Evolutionary conservation across 2,329 filamentous ascomycete species (phyloP).

Genomic region (Aspergillus ruber): DNA sequence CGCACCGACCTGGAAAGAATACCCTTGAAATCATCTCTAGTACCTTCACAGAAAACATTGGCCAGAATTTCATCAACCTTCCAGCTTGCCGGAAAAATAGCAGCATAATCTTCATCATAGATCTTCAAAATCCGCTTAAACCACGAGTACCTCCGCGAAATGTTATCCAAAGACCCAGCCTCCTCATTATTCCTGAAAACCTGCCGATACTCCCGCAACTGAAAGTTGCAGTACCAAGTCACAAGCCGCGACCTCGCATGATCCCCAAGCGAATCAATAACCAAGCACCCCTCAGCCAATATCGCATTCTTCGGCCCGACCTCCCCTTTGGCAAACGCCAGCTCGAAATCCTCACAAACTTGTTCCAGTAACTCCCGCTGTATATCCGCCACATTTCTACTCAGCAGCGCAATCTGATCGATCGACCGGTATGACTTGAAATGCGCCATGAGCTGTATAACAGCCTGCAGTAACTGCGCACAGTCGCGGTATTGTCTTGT

Average conservation of each 20-base stretch:
- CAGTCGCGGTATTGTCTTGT: constrained; percentile 91
- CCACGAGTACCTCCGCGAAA: constrained; percentile 90
- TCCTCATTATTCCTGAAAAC: constrained; percentile 96
- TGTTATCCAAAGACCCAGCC: constrained; percentile 92
- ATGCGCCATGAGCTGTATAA: constrained; percentile 95
- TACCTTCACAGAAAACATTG: constrained; percentile 91
- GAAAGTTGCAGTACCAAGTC: constrained; percentile 97
- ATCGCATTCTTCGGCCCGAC: constrained; percentile 62
- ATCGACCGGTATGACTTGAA: constrained; percentile 98
- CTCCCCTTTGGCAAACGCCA: constrained; percentile 86
- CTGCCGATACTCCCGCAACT: constrained; percentile 88
- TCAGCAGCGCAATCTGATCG: constrained; percentile 91
- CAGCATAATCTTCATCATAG: constrained; percentile 86
- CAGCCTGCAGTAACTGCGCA: constrained; percentile 85
- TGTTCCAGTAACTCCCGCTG: constrained; percentile 91
- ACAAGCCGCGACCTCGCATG: constrained; percentile 73
- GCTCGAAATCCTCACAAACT: constrained; percentile 98
- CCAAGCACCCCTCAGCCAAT: constrained; percentile 79
- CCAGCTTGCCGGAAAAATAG: constrained; percentile 83
- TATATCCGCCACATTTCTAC: constrained; percentile 85
- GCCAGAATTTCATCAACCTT: constrained; percentile 83
- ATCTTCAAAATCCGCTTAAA: constrained; percentile 93
- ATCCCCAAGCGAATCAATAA: constrained; percentile 92
- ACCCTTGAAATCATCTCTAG: constrained; percentile 87
- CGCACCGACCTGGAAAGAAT: constrained; percentile 86